A percentile compares a stretch with the other conserved stretches of the same genome.
Evolutionary conservation across 2,329 filamentous ascomycete genomes (phyloP).

Genomic region (Trichoderma gracile): DNA sequence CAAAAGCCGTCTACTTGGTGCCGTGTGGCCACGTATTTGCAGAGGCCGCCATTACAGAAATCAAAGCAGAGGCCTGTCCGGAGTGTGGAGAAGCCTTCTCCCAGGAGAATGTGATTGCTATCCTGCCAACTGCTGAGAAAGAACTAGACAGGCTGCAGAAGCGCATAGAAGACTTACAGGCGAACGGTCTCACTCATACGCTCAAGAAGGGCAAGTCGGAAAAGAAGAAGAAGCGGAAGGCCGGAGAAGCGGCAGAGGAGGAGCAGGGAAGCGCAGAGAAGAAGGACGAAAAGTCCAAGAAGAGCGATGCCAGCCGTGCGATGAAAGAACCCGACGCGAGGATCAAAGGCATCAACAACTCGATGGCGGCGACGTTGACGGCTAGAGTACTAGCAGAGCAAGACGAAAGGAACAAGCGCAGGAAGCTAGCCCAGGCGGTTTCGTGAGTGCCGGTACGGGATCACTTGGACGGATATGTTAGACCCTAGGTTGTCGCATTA

Average conservation of each 20-base stretch:
- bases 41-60: slow-evolving; percentile 79
- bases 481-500: neutral
- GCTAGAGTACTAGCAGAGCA: slow-evolving; percentile 86
- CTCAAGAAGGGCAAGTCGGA: slow-evolving; percentile 75
- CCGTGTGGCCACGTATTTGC: slow-evolving; percentile 96
- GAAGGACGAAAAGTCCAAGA: slow-evolving; percentile 27
- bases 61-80: slow-evolving; percentile 62
- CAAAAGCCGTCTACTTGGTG: slow-evolving; percentile 84
- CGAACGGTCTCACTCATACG: slow-evolving; percentile 76
- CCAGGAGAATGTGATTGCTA: slow-evolving; percentile 74
- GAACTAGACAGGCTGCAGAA: slow-evolving; percentile 69
- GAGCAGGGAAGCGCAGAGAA: slow-evolving; percentile 35
- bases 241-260: slow-evolving; percentile 41
- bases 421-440: slow-evolving; percentile 58
- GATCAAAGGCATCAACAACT: slow-evolving; percentile 76
- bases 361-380: slow-evolving; percentile 80
- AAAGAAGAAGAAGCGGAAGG: slow-evolving; percentile 70
- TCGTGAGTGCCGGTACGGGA: neutral
- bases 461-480: slow-evolving; percentile 12
- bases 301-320: slow-evolving; percentile 26
- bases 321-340: slow-evolving; percentile 41
- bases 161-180: slow-evolving; percentile 67
- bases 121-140: slow-evolving; percentile 69
- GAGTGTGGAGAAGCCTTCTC: slow-evolving; percentile 77
- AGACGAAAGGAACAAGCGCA: slow-evolving; percentile 74